Evolutionary conservation across 768 basidiomycete genomes (phyloP).

Genomic region (Naematelia aurantialba): DNA sequence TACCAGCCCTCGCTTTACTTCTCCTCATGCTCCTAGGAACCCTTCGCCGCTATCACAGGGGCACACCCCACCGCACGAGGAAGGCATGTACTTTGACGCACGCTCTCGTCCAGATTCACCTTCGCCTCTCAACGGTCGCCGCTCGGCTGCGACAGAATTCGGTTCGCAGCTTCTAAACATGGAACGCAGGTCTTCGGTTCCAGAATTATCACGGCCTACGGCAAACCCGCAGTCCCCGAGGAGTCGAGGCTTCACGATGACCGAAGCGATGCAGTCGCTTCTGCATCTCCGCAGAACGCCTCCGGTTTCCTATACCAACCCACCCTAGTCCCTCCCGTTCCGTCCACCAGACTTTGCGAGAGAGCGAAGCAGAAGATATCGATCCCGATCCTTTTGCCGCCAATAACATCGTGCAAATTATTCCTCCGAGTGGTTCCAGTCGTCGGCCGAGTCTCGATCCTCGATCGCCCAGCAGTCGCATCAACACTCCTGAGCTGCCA

Average conservation of each 20-base stretch:
- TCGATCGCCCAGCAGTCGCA: background rate
- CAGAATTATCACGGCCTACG: background rate
- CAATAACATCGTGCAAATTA: background rate
- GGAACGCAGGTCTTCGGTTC: background rate
- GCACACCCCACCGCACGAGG: background rate
- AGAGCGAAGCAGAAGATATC: background rate
- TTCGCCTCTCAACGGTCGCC: background rate
- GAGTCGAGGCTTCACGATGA: background rate
- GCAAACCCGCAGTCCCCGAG: background rate
- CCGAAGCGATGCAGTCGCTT: background rate
- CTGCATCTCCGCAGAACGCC: background rate
- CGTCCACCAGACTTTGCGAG: background rate
- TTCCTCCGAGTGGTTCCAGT: background rate
- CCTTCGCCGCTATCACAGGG: background rate
- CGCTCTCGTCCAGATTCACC: background rate
- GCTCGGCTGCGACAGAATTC: background rate
- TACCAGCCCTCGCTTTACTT: background rate
- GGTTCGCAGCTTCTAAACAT: background rate
- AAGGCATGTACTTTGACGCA: background rate
- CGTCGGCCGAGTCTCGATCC: background rate
- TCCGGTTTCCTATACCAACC: background rate
- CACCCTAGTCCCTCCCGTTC: background rate
- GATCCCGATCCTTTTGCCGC: background rate
- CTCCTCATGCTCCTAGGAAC: background rate
- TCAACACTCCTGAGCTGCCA: background rate